Evolutionary conservation across 352 stramenopile genomes (phyloP), one percentile per base, ranked within the genome.

Genomic region (Globisporangium perplexum): DNA sequence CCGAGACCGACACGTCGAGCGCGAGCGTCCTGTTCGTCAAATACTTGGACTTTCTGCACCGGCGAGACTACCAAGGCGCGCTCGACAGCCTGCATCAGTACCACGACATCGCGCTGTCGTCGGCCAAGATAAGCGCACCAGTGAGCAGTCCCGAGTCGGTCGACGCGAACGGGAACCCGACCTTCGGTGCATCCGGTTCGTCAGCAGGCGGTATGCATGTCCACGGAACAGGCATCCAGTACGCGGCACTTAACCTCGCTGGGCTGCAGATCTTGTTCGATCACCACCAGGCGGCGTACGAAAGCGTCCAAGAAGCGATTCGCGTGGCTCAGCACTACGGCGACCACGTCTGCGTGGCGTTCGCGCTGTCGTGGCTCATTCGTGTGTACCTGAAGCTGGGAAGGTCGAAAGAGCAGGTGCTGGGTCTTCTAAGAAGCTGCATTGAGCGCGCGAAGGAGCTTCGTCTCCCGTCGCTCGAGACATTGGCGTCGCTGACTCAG

Each of bases 31-130:
- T 88, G n/a, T 98, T 95, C 57, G 77, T 91, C 20, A 68, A 75
- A 33, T 98, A 96, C 61, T 60, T 97, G 28, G 84, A 90, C 39
- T 93, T 75, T 44, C 65, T 98, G 14, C 66, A 81, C 44, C 59
- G 82, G 26, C 76, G 82, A 35, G 83, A 98, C 55, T 95, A 95
- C 55, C 77, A 89, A 36, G 72, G 70, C 17, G 90, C 93, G 22
- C 60, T 98, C 5, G 86, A 97, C 53, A 83, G 74, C 26, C 72
- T 98, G n/a, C 91, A 98, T 57, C 74, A 87, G 53, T 98, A 98
- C 59, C 95, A 98, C 69, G 93, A 98, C 54, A 83, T 96, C 51
- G 74, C 84, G 10, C 86, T 96, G 31, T 77, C 90, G 30, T 55
- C 69, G 11, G 50, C 50, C 12, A 62, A 49, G 31, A 45, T 22